Evolutionary conservation across 1,284 basidiomycete species (phyloP).

Genomic region (Laetiporus sulphureus): DNA sequence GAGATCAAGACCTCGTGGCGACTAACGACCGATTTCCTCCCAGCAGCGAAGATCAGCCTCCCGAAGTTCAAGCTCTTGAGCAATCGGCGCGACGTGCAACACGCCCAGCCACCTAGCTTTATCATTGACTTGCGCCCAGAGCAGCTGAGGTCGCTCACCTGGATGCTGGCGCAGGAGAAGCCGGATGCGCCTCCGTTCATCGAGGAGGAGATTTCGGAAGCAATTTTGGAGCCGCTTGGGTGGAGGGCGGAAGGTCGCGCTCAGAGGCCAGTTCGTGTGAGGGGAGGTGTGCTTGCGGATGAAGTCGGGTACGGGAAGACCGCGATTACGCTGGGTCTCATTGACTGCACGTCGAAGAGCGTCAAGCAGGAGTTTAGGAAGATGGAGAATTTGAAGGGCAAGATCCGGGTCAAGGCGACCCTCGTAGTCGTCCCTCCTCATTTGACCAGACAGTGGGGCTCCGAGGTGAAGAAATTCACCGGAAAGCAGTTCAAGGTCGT

Average conservation of each 20-base stretch:
- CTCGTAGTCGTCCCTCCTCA: slow-evolving; percentile 88
- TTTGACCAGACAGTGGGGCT: slow-evolving; percentile 85
- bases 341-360: slow-evolving; percentile 59
- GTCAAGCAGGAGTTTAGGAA: slow-evolving; percentile 51
- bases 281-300: slow-evolving; percentile 92
- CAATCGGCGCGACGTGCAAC: slow-evolving; percentile 73
- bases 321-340: slow-evolving; percentile 86
- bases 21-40: slow-evolving; percentile 71
- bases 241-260: slow-evolving; percentile 94
- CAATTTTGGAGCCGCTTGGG: slow-evolving; percentile 76
- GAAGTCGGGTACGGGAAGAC: slow-evolving; percentile 97
- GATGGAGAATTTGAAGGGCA: slow-evolving; percentile 45
- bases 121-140: slow-evolving; percentile 70
- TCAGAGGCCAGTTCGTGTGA: slow-evolving; percentile 65
- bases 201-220: slow-evolving; percentile 94
- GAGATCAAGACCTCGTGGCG: slow-evolving; percentile 68
- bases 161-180: slow-evolving; percentile 88
- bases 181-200: slow-evolving; percentile 65
- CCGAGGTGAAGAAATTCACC: slow-evolving; percentile 82
- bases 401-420: slow-evolving; percentile 73
- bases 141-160: slow-evolving; percentile 85
- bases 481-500: slow-evolving; percentile 62
- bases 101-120: slow-evolving; percentile 78
- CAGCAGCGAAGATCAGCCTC: slow-evolving; percentile 53
- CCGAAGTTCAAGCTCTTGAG: slow-evolving; percentile 67